These are phyloP conservation scores for Xylaria sp. DNA, from an alignment of 2,329 filamentous ascomycete species.

Conservation along the genomic window DNA sequence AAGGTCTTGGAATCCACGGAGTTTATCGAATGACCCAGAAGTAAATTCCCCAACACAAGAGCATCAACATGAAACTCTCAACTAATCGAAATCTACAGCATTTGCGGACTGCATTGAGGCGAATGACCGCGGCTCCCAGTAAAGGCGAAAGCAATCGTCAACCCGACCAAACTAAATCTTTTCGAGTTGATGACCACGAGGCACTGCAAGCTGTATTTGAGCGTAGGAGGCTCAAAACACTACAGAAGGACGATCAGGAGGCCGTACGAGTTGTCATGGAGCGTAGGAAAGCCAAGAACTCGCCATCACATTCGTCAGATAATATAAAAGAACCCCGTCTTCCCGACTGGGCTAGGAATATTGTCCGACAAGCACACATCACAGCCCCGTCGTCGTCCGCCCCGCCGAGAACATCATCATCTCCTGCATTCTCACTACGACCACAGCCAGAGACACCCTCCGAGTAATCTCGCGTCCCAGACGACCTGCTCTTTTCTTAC, in stretches of 20 bases:
- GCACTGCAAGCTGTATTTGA: constrained; percentile 37
- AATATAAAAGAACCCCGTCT: constrained; percentile 39
- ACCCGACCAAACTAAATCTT: constrained; percentile 38
- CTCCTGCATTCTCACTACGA: constrained; percentile 17
- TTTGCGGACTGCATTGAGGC: constrained; percentile 36
- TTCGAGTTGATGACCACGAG: constrained; percentile 43
- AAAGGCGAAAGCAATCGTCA: constrained; percentile 7
- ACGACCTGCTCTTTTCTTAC: background rate
- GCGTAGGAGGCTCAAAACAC: constrained; percentile 33
- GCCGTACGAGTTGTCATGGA: constrained; percentile 38
- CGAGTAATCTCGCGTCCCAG: constrained; percentile 19
- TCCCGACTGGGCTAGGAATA: constrained; percentile 44
- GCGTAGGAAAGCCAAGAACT: constrained; percentile 38
- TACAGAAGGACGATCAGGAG: constrained; percentile 28
- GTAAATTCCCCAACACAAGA: constrained; percentile 37
- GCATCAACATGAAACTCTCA: constrained; percentile 14
- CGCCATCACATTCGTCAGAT: constrained; percentile 27
- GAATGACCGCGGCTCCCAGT: constrained; percentile 31
- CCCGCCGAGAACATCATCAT: constrained; percentile 19
- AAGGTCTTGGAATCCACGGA: constrained; percentile 9
- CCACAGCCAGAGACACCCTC: constrained; percentile 39
- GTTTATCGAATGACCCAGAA: constrained; percentile 35
- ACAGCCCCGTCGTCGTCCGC: constrained; percentile 34
- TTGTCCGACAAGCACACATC: constrained; percentile 39
- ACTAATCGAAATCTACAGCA: constrained; percentile 41